These are phyloP conservation scores for Collybia nuda DNA, from an alignment of 768 basidiomycete genomes.

Conservation along the genomic window DNA sequence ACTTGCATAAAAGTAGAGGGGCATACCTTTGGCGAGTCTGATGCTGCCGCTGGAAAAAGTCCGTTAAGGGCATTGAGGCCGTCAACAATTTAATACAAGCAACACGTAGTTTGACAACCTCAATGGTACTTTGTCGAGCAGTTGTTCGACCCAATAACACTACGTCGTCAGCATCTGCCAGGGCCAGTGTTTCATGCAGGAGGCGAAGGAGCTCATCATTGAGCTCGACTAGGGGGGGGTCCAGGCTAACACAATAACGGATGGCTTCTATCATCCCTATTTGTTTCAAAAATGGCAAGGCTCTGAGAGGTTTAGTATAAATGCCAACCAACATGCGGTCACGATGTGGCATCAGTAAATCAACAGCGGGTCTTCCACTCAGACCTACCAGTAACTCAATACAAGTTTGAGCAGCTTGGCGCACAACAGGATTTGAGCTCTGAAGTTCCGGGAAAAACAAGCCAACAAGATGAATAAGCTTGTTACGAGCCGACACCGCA, in stretches of 20 bases:
- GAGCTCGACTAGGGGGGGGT: conserved; percentile 87
- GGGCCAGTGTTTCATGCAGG: conserved; percentile 88
- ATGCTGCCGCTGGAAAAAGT: conserved; percentile 86
- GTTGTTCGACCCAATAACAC: conserved; percentile 74
- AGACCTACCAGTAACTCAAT: conserved; percentile 77
- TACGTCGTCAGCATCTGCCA: conserved; percentile 95
- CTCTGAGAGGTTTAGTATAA: conserved; percentile 94
- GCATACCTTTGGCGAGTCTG: conserved; percentile 82
- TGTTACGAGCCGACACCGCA: conserved; percentile 44
- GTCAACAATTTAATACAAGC: conserved; percentile 92
- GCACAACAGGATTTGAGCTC: conserved; percentile 81
- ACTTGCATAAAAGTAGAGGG: background rate
- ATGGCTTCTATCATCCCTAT: conserved; percentile 98
- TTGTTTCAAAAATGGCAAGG: conserved; percentile 91
- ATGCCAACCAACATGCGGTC: conserved; percentile 88
- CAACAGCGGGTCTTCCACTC: conserved; percentile 67
- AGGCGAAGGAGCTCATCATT: conserved; percentile 92
- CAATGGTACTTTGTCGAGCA: conserved; percentile 74
- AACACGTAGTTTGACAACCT: conserved; percentile 87
- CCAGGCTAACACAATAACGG: conserved; percentile 86
- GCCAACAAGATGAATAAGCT: conserved; percentile 68
- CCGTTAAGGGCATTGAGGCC: conserved; percentile 92
- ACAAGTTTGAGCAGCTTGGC: conserved; percentile 80
- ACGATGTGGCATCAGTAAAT: conserved; percentile 81
- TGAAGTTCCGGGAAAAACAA: conserved; percentile 89